These are phyloP conservation scores for Alternaria incomplexa DNA, from an alignment of 2,329 filamentous ascomycete genomes.

Conservation along the genomic window DNA sequence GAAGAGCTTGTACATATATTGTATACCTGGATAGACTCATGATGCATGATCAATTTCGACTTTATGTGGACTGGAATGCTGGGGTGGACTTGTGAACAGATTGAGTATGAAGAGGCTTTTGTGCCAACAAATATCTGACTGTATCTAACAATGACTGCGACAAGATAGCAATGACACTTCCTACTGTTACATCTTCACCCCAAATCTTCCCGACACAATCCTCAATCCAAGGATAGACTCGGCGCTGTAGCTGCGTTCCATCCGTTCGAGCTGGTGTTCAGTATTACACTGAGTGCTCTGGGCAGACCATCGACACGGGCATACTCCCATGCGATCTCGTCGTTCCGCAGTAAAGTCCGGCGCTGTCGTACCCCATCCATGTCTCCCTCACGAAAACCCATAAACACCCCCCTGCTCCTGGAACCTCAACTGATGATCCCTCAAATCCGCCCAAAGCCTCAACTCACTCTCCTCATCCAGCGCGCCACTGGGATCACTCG, in stretches of 20 bases:
- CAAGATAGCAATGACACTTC: not conserved
- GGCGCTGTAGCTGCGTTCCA: not conserved
- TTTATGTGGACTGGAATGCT: not conserved
- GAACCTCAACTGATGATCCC: constrained; percentile 78
- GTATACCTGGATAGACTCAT: not conserved
- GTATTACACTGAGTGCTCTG: not conserved
- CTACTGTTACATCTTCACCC: not conserved
- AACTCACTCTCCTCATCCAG: constrained; percentile 77
- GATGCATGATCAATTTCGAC: not conserved
- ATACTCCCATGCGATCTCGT: not conserved
- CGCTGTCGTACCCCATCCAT: not conserved
- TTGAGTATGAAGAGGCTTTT: not conserved
- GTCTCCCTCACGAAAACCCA: constrained; percentile 31
- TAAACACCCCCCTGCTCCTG: constrained; percentile 67
- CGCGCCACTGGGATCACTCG: constrained; percentile 40
- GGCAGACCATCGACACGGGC: not conserved
- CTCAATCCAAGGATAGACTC: not conserved
- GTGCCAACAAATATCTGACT: not conserved
- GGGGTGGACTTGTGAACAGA: not conserved
- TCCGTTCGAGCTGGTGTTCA: not conserved
- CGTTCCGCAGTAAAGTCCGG: not conserved
- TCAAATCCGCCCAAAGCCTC: constrained; percentile 76
- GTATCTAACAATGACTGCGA: not conserved
- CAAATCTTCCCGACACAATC: not conserved
- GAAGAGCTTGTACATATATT: not conserved